Percentiles rank a stretch among this genome's conserved stretches.
These are phyloP conservation scores for Sarcodon aspratus DNA, from an alignment of 768 basidiomycete genomes.

Conservation along the genomic window DNA sequence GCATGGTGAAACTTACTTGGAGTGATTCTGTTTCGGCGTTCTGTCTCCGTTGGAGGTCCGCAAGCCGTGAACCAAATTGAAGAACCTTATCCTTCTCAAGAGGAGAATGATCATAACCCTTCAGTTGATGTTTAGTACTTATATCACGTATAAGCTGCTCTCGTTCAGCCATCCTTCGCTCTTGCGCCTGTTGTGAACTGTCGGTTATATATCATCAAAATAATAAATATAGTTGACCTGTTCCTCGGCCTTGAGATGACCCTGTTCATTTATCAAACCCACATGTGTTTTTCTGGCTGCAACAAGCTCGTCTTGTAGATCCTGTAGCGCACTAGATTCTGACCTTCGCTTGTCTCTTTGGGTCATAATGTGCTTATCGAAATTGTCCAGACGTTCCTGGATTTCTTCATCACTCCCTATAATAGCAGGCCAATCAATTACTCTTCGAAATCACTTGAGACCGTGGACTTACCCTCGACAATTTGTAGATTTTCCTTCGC, in stretches of 20 bases:
- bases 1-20: slow-evolving; percentile 33
- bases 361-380: slow-evolving; percentile 42
- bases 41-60: slow-evolving; percentile 50
- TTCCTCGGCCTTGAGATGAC: slow-evolving; percentile 60
- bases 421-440: not conserved
- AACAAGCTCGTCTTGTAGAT: slow-evolving; percentile 48
- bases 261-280: slow-evolving; percentile 47
- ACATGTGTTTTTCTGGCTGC: slow-evolving; percentile 40
- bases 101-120: slow-evolving; percentile 60
- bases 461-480: slow-evolving; percentile 38
- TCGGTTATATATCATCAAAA: not conserved
- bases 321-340: slow-evolving; percentile 43
- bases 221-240: slow-evolving; percentile 32
- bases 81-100: slow-evolving; percentile 60
- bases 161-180: slow-evolving; percentile 53
- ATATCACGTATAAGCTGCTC: slow-evolving; percentile 67
- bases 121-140: slow-evolving; percentile 54
- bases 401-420: slow-evolving; percentile 70
- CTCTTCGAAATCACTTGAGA: slow-evolving; percentile 1
- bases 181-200: slow-evolving; percentile 46
- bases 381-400: slow-evolving; percentile 39
- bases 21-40: slow-evolving; percentile 53
- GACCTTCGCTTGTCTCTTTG: slow-evolving; percentile 36
- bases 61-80: slow-evolving; percentile 61
- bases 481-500: slow-evolving; percentile 56